Base-by-base conservation (phyloP, 768 basidiomycete species). In the Xerocomellus amylosporus region DNA sequence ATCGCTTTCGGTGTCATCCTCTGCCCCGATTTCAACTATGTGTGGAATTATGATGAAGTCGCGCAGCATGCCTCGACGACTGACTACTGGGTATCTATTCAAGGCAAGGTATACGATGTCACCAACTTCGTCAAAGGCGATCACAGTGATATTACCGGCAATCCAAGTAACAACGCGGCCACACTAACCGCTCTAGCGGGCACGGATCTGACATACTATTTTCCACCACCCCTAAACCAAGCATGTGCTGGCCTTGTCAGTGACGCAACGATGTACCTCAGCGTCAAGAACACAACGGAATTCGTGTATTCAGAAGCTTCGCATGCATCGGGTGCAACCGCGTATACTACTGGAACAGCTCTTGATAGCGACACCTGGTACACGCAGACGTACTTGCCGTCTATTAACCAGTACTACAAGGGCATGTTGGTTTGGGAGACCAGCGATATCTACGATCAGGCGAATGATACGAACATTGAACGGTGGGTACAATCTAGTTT, bases 61-160 rank as follows among this genome's bases (percentile, higher is more conserved):
- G 71, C 69, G 2, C 73, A 80, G 44, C 82, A 89, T 63, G 69
- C 74, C 0, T 75, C 72, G 14, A 64, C 68, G 51, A 73, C 77
- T 50, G 78, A 86, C 65, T 86, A 77, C 67, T 88, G 81, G 74
- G 85, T 88, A 30, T 75, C 81, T 2, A 78, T 85, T 49, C 79
- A 78, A 42, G 86, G 85, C 39, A 73, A 75, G 38, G 84, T 86
- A 4, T 86, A 85, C 60, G 82, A 83, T 58, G 72, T 85, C 56
- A 78, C 81, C 54, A 79, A 80, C 57, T 82, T 85, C 59, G 75
- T 81, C 61, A 75, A 77, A 49, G 77, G 78, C 24, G 79, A 88
- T 52, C 87, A 89, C 67, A 81, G 80, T 50, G 85, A 87, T 69
- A 75, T 86, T 45, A 47, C 69, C 3, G 79, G 79, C 30, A 67